Conservation (phyloP, 371 early-diverging fungal species). For the Apophysomyces ossiformis region DNA sequence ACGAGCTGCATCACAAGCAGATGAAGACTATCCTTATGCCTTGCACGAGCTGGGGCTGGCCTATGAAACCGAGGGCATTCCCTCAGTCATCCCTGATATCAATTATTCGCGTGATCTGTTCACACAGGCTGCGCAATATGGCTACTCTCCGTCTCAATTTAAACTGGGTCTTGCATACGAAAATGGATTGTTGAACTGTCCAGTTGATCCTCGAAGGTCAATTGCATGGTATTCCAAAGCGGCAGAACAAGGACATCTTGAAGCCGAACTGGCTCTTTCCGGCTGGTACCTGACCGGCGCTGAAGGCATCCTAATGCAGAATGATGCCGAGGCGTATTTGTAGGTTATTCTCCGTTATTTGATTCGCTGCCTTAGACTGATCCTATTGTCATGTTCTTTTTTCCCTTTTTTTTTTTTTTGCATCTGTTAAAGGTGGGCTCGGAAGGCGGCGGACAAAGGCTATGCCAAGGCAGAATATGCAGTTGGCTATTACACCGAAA, state of each 20-base stretch:
- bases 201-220: conserved; percentile 86
- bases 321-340: conserved; percentile 82
- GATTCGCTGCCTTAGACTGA: neutral
- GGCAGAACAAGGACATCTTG: conserved; percentile 85
- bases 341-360: neutral
- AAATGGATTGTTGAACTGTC: conserved; percentile 89
- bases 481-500: conserved; percentile 85
- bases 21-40: conserved; percentile 90
- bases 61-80: conserved; percentile 83
- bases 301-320: conserved; percentile 78
- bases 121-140: conserved; percentile 90
- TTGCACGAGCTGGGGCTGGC: conserved; percentile 91
- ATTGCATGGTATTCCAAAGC: conserved; percentile 97
- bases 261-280: conserved; percentile 83
- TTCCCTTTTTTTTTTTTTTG: no score
- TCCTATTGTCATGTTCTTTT: neutral
- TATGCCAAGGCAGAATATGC: conserved; percentile 90
- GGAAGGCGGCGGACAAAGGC: conserved; percentile 83
- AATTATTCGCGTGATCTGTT: conserved; percentile 89
- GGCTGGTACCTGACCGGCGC: conserved; percentile 93
- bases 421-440: conserved; percentile 64
- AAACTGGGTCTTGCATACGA: conserved; percentile 94
- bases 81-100: conserved; percentile 80
- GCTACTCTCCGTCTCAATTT: conserved; percentile 93
- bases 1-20: conserved; percentile 87